A percentile compares a stretch with the other conserved stretches of the same genome.
phyloP scores from a whole-genome alignment of 2,329 filamentous ascomycete species.

The Paraconiothyrium sp. region DNA sequence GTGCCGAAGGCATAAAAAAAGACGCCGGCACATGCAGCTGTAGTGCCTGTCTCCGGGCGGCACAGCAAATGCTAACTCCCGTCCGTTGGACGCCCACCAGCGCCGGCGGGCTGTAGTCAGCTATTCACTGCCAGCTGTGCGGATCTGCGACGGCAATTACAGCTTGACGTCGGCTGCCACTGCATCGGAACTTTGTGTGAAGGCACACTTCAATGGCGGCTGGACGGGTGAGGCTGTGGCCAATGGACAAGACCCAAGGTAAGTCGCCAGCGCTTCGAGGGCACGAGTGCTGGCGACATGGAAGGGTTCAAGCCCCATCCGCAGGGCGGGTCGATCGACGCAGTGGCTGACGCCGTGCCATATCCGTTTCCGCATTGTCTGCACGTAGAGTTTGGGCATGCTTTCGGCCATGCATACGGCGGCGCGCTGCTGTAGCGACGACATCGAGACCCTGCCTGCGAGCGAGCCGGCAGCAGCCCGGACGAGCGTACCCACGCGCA shows the following conservation, averaged over 20 bases:
- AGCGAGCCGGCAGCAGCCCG: slow-evolving; percentile 3
- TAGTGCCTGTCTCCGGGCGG: slow-evolving; percentile 24
- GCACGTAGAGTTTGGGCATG: neutral
- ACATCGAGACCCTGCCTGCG: slow-evolving; percentile 14
- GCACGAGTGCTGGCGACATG: slow-evolving; percentile 22
- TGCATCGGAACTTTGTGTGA: neutral
- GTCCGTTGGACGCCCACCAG: slow-evolving; percentile 26
- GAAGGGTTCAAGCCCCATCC: slow-evolving; percentile 41
- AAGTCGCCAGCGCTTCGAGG: slow-evolving; percentile 15
- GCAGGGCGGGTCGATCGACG: slow-evolving; percentile 44
- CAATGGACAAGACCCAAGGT: slow-evolving; percentile 10
- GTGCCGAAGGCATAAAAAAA: neutral
- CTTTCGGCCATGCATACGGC: neutral
- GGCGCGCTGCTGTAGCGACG: neutral
- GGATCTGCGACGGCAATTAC: slow-evolving; percentile 19
- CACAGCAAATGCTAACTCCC: slow-evolving; percentile 31
- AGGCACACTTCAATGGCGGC: neutral
- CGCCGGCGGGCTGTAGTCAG: slow-evolving; percentile 34
- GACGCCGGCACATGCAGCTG: slow-evolving; percentile 5
- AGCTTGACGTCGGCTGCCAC: slow-evolving; percentile 13
- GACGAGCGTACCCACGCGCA: slow-evolving; percentile 11
- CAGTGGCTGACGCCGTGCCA: slow-evolving; percentile 26
- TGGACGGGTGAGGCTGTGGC: neutral
- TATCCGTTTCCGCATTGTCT: slow-evolving; percentile 8
- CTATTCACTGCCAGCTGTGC: slow-evolving; percentile 9